These are phyloP conservation scores for Quercus cerris DNA, from an alignment of 306 rosid genomes.

Conservation along the genomic window DNA sequence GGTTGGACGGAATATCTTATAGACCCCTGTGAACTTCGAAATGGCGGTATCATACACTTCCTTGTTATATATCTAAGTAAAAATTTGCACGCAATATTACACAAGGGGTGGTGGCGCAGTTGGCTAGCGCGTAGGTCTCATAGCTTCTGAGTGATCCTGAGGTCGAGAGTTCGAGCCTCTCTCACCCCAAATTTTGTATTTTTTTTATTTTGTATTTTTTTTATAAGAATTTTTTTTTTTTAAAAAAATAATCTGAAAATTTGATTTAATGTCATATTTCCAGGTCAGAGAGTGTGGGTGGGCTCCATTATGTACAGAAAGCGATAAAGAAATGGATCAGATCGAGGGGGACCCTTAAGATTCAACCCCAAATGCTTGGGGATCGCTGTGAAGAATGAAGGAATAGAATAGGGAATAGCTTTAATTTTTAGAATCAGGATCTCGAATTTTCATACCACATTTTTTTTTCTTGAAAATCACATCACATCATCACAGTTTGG, in stretches of 20 bases:
- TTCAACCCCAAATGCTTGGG: background rate
- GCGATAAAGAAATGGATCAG: background rate
- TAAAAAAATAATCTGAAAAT: background rate
- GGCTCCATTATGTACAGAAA: background rate
- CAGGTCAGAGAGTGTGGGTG: background rate
- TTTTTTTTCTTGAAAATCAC: conserved; percentile 11
- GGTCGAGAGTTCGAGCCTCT: conserved; percentile 47
- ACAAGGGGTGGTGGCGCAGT: conserved; percentile 40
- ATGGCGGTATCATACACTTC: too few relatives aligned
- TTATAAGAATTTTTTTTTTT: background rate
- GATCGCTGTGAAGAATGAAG: background rate
- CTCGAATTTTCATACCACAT: conserved; percentile 4
- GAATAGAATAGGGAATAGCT: background rate
- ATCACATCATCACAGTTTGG: conserved; percentile 9
- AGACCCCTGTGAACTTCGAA: too few relatives aligned
- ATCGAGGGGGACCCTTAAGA: background rate
- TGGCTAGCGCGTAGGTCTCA: conserved; percentile 48
- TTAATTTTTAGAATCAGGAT: conserved; percentile 9
- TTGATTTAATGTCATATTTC: background rate
- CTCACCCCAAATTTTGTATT: conserved; percentile 26
- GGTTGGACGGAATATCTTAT: background rate
- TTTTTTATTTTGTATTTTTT: too few relatives aligned
- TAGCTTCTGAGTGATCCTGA: conserved; percentile 41
- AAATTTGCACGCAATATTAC: too few relatives aligned
- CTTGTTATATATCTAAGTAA: too few relatives aligned